These are phyloP conservation scores for Vigna mungo DNA, from an alignment of 306 rosid genomes.

Conservation along the genomic window DNA sequence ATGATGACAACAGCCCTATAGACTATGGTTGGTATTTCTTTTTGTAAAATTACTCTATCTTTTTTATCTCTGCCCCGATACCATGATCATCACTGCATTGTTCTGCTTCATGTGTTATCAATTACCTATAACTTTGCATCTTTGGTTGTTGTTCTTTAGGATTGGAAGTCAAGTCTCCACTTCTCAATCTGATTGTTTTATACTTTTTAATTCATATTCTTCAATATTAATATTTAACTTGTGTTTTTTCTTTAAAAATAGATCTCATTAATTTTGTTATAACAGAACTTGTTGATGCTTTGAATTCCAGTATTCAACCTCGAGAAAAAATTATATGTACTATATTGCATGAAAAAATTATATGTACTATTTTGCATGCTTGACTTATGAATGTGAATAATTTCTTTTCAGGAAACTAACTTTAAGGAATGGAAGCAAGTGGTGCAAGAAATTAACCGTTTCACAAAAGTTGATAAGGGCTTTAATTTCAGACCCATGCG, in stretches of 20 bases:
- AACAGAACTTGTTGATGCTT: constrained; percentile 33
- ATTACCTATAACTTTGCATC: constrained; percentile 3
- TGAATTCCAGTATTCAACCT: constrained; percentile 20
- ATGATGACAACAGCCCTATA: background rate
- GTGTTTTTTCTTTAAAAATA: constrained; percentile 21
- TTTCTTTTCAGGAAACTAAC: constrained; percentile 77
- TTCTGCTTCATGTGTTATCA: constrained; percentile 22
- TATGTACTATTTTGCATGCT: constrained; percentile 36
- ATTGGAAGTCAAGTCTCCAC: constrained; percentile 31
- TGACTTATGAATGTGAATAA: constrained; percentile 46
- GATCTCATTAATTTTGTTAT: constrained; percentile 3
- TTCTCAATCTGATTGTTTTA: constrained; percentile 20
- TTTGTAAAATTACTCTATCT: background rate
- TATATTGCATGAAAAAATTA: constrained; percentile 39
- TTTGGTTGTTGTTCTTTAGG: constrained; percentile 10
- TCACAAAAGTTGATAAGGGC: constrained; percentile 73
- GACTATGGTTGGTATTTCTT: constrained; percentile 9
- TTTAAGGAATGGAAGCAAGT: constrained; percentile 96
- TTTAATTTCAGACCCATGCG: constrained; percentile 84
- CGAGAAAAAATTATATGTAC: constrained; percentile 17
- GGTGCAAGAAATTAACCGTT: constrained; percentile 91
- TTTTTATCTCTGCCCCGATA: background rate
- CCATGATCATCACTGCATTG: constrained; percentile 22
- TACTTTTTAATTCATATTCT: constrained; percentile 3
- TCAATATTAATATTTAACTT: constrained; percentile 19